phyloP scores from a whole-genome alignment of 208 protist species.

The Acanthamoeba lenticulata region DNA sequence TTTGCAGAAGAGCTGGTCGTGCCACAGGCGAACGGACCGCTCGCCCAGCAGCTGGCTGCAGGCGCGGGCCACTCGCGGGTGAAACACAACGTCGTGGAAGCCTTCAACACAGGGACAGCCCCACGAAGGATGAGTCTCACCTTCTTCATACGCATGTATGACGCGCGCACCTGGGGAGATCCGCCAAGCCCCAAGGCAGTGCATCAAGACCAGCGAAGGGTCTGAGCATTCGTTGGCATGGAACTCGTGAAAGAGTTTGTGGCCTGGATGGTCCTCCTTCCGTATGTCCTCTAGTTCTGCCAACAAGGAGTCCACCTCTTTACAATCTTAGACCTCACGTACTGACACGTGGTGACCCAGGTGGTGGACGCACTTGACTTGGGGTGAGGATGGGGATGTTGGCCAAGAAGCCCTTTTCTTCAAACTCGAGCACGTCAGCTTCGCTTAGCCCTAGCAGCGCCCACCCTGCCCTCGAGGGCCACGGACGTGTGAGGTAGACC shows the following conservation, averaged over 20 bases:
- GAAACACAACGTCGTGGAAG: not conserved
- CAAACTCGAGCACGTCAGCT: not conserved
- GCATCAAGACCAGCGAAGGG: not conserved
- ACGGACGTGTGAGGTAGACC: not conserved
- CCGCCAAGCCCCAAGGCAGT: not conserved
- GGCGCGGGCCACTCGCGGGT: not conserved
- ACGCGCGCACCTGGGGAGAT: not conserved
- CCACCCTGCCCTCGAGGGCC: not conserved
- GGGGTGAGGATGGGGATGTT: not conserved
- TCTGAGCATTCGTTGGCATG: constrained; percentile 35
- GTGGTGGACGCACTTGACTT: not conserved
- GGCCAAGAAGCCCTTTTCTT: not conserved
- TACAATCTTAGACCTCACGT: not conserved
- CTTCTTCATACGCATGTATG: not conserved
- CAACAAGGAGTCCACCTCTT: not conserved
- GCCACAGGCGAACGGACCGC: not conserved
- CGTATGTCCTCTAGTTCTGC: not conserved
- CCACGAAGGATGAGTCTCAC: too few relatives aligned
- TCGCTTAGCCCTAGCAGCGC: not conserved
- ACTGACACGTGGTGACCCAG: not conserved
- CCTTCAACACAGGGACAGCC: not conserved
- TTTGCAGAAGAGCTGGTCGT: constrained; percentile 21
- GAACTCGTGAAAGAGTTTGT: constrained; percentile 50
- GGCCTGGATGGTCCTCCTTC: not conserved
- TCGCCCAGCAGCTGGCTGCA: constrained; percentile 10